phyloP scores from a whole-genome alignment of 2,329 filamentous ascomycete genomes.

The Fusarium algeriense region DNA sequence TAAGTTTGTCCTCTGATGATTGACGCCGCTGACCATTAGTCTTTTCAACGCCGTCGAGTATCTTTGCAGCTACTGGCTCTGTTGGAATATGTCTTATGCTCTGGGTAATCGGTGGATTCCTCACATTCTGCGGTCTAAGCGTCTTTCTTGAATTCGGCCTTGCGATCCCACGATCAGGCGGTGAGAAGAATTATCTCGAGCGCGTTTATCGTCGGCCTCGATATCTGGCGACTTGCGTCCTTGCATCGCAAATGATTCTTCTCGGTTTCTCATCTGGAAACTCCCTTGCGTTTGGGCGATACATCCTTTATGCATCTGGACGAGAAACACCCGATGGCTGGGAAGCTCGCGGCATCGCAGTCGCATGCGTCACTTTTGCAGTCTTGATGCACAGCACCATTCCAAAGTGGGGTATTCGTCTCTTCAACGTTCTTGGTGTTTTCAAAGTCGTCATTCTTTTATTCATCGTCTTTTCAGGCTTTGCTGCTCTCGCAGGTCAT shows the following conservation, averaged over 20 bases:
- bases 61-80: conserved; percentile 65
- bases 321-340: conserved; percentile 62
- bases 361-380: conserved; percentile 66
- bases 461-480: conserved; percentile 72
- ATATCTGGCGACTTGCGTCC: conserved; percentile 69
- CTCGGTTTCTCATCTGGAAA: conserved; percentile 72
- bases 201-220: conserved; percentile 69
- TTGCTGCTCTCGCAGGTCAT: conserved; percentile 66
- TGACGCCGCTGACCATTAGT: conserved; percentile 49
- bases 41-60: conserved; percentile 67
- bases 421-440: conserved; percentile 69
- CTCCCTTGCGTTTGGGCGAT: conserved; percentile 69
- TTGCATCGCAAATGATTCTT: conserved; percentile 71
- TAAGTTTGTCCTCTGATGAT: conserved; percentile 46
- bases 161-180: conserved; percentile 71
- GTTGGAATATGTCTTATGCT: conserved; percentile 56
- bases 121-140: conserved; percentile 69
- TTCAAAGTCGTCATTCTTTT: conserved; percentile 72
- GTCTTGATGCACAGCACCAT: conserved; percentile 64
- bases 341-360: conserved; percentile 67
- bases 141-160: conserved; percentile 74
- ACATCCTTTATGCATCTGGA: conserved; percentile 68
- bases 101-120: conserved; percentile 58
- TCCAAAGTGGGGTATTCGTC: conserved; percentile 69
- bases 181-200: conserved; percentile 76